A percentile compares a stretch with the other conserved stretches of the same genome.
phyloP scores from a whole-genome alignment of 2,329 filamentous ascomycete genomes.

The Colletotrichum australisinense region DNA sequence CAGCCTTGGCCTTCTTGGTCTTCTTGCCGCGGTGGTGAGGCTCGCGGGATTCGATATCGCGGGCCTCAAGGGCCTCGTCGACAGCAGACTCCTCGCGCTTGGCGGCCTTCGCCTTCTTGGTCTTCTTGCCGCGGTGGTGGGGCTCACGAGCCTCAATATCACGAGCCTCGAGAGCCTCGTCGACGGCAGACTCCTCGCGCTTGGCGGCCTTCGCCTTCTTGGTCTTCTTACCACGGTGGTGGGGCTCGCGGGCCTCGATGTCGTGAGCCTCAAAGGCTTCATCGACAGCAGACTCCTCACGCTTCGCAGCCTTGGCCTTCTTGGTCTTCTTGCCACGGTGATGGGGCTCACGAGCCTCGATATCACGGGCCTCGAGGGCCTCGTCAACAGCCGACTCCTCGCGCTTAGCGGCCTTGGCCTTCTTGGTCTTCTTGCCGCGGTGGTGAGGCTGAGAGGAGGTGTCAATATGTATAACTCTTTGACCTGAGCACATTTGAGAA shows the following conservation, averaged over 20 bases:
- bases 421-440: constrained; percentile 28
- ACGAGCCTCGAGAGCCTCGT: constrained; percentile 14
- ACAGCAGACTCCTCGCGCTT: constrained; percentile 14
- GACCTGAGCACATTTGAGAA: background rate
- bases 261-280: too few species aligned
- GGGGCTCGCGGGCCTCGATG: constrained; percentile 6
- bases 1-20: constrained; percentile 18
- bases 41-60: constrained; percentile 34
- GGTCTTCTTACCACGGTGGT: constrained; percentile 30
- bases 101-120: background rate
- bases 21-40: constrained; percentile 34
- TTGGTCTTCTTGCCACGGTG: constrained; percentile 31
- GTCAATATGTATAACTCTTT: background rate
- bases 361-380: background rate
- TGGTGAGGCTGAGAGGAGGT: constrained; percentile 23
- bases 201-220: constrained; percentile 9
- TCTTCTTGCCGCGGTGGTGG: constrained; percentile 18
- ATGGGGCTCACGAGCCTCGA: constrained; percentile 37
- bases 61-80: constrained; percentile 32
- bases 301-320: constrained; percentile 23
- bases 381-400: constrained; percentile 14
- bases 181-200: background rate
- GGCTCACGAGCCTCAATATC: background rate
- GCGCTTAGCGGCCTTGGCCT: background rate
- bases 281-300: too few species aligned